These are phyloP conservation scores for Populus hybrid DNA, from an alignment of 441 rosid species.

Conservation along the genomic window DNA sequence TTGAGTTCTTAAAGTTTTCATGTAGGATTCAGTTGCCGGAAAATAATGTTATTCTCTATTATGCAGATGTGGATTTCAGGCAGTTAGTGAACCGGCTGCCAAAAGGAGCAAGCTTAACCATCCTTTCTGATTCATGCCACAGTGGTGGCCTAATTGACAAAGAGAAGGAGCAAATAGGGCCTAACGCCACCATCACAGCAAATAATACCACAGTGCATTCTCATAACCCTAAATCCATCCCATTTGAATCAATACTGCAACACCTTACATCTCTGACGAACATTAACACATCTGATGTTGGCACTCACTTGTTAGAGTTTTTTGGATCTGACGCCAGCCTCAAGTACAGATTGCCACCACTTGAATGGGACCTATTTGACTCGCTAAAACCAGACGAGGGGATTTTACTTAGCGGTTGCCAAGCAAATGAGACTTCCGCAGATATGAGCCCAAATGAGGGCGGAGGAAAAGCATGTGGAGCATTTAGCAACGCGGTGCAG, in stretches of 20 bases:
- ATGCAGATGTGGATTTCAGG: constrained; percentile 49
- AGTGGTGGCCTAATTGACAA: constrained; percentile 64
- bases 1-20: not conserved
- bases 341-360: constrained; percentile 22
- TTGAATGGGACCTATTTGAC: constrained; percentile 11
- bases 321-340: constrained; percentile 49
- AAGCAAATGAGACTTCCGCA: constrained; percentile 53
- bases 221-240: constrained; percentile 29
- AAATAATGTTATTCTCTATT: too few relatives aligned
- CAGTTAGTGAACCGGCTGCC: constrained; percentile 54
- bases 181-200: not conserved
- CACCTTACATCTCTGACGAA: constrained; percentile 39
- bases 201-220: not conserved
- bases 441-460: constrained; percentile 38
- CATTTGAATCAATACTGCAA: constrained; percentile 35
- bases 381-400: constrained; percentile 39
- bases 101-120: constrained; percentile 50
- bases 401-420: constrained; percentile 61
- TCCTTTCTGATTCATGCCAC: constrained; percentile 69
- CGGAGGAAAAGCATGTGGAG: constrained; percentile 51
- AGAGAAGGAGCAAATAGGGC: constrained; percentile 66
- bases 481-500: constrained; percentile 52
- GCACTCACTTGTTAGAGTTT: constrained; percentile 40
- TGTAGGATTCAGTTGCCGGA: too few relatives aligned
- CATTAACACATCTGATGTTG: constrained; percentile 44